These are phyloP conservation scores for Marchantia paleacea DNA, from an alignment of 225 moss, liverwort and hornwort genomes.

Conservation along the genomic window DNA sequence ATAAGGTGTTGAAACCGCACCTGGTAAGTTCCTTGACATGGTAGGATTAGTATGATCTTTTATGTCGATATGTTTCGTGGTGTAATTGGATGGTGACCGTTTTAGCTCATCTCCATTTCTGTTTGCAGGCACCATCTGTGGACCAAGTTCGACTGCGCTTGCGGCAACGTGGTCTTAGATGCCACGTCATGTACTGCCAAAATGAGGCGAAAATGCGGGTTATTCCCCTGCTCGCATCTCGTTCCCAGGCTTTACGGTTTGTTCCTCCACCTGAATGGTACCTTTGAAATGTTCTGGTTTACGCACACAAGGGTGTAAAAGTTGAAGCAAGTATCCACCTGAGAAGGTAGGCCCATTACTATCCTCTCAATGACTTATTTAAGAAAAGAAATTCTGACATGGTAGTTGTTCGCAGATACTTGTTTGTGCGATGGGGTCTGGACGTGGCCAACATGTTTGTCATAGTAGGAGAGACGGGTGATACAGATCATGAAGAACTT, in stretches of 20 bases:
- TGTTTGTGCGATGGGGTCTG: constrained; percentile 59
- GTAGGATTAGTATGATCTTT: neutral
- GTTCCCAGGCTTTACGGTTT: constrained; percentile 55
- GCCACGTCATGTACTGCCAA: constrained; percentile 54
- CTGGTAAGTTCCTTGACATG: constrained; percentile 12
- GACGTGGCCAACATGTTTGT: constrained; percentile 47
- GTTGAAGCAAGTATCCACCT: too few species aligned
- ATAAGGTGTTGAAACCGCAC: constrained; percentile 34
- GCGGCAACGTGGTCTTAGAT: constrained; percentile 52
- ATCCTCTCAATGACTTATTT: too few species aligned
- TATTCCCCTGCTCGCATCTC: constrained; percentile 53
- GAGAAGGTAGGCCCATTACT: too few species aligned
- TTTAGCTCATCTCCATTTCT: neutral
- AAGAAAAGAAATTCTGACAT: neutral
- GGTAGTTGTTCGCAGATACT: constrained; percentile 35
- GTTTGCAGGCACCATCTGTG: constrained; percentile 41
- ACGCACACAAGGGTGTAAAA: too few species aligned
- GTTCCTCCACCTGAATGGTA: neutral
- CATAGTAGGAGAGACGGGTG: constrained; percentile 52
- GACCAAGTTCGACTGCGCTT: constrained; percentile 44
- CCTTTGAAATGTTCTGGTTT: neutral
- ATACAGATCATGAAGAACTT: constrained; percentile 54
- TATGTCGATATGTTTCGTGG: neutral
- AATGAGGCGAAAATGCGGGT: constrained; percentile 44
- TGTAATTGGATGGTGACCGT: neutral